Evolutionary conservation across 106 monocot species (phyloP).

Genomic region (Dendrobium nobile): DNA sequence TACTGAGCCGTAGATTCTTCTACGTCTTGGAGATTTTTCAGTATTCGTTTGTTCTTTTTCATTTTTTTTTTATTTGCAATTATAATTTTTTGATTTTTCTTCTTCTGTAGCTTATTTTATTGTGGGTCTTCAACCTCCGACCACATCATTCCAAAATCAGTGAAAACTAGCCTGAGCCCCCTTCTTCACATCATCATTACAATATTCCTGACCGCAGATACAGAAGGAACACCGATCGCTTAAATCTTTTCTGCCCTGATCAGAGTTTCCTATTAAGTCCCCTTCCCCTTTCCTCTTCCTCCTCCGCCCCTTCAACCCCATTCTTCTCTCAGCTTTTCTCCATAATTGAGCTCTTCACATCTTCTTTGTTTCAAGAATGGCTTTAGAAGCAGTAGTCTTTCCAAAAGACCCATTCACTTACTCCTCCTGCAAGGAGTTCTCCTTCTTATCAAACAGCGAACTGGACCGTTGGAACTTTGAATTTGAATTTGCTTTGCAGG

Average conservation of each 20-base stretch:
- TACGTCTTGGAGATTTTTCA: no score
- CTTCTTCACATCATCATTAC: not conserved
- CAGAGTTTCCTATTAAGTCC: not conserved
- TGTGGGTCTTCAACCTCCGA: not conserved
- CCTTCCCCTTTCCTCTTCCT: not conserved
- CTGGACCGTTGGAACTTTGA: not conserved
- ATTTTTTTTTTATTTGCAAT: no score
- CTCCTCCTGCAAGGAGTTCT: not conserved
- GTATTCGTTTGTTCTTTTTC: no score
- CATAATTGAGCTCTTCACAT: not conserved
- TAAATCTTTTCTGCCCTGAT: not conserved
- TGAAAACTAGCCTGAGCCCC: not conserved
- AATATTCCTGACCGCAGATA: not conserved
- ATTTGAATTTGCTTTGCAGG: not conserved
- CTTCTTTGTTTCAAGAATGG: constrained; percentile 6
- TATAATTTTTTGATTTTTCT: no score
- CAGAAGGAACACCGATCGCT: not conserved
- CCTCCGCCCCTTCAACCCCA: not conserved
- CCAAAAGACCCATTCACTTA: constrained; percentile 8
- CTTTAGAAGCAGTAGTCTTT: constrained; percentile 22
- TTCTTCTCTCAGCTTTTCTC: not conserved
- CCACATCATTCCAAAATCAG: not conserved
- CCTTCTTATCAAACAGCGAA: not conserved
- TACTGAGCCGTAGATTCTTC: no score
- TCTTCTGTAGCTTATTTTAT: not conserved